Evolutionary conservation across 208 protist species (phyloP).

Genomic region (Naegleria fowleri): DNA sequence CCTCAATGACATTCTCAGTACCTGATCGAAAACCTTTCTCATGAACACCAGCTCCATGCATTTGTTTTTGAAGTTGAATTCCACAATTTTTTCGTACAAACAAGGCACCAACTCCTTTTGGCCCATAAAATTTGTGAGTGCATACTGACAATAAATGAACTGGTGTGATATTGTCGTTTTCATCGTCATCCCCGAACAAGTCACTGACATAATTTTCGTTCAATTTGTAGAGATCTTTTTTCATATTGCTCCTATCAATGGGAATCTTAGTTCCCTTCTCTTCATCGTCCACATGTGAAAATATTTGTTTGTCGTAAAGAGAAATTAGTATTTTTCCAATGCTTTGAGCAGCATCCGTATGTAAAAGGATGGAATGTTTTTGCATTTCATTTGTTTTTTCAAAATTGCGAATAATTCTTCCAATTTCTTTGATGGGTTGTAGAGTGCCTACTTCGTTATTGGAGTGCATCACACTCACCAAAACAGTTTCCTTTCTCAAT

Average conservation of each 20-base stretch:
- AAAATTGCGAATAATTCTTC: constrained; percentile 54
- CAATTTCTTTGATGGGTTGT: constrained; percentile 75
- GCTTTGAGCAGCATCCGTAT: constrained; percentile 65
- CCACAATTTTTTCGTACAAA: not conserved
- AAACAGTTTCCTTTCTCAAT: constrained; percentile 46
- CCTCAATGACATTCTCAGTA: constrained; percentile 29
- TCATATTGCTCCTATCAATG: not conserved
- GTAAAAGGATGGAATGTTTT: constrained; percentile 56
- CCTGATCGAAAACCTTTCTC: constrained; percentile 7
- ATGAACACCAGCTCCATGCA: constrained; percentile 10
- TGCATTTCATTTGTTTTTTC: constrained; percentile 44
- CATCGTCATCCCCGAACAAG: not conserved
- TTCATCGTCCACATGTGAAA: not conserved
- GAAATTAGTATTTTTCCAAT: constrained; percentile 55
- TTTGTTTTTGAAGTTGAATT: not conserved
- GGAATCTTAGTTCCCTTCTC: not conserved
- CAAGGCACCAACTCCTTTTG: constrained; percentile 27
- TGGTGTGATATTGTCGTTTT: not conserved
- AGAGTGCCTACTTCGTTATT: constrained; percentile 90
- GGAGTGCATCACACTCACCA: constrained; percentile 88
- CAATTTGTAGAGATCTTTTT: not conserved
- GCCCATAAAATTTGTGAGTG: constrained; percentile 35
- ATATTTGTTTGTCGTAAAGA: constrained; percentile 27
- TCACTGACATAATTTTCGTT: not conserved
- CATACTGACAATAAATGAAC: not conserved